phyloP scores from a whole-genome alignment of 331 rosid species.

The Dryas integrifolia region DNA sequence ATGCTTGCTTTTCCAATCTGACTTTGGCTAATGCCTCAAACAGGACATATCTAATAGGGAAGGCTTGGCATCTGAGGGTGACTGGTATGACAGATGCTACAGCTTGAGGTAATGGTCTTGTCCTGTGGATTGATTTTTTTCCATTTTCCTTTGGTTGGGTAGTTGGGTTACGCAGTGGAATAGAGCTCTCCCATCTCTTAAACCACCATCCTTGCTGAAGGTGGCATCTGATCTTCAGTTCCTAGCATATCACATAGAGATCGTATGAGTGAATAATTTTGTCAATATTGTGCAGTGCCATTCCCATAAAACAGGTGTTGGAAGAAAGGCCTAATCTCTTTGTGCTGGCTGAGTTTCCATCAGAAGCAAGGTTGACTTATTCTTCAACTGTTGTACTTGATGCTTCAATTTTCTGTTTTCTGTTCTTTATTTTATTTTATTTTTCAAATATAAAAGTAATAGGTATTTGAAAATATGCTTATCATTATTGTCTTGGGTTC shows the following conservation, averaged over 20 bases:
- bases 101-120: slow-evolving; percentile 53
- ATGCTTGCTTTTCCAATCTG: slow-evolving; percentile 27
- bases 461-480: slow-evolving; percentile 16
- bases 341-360: slow-evolving; percentile 86
- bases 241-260: background rate
- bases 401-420: slow-evolving; percentile 19
- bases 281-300: slow-evolving; percentile 51
- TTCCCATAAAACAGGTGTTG: slow-evolving; percentile 67
- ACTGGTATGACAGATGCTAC: slow-evolving; percentile 86
- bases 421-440: background rate
- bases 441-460: background rate
- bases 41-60: slow-evolving; percentile 98
- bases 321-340: slow-evolving; percentile 74
- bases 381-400: slow-evolving; percentile 19
- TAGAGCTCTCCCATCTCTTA: background rate
- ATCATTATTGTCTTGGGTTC: slow-evolving; percentile 21
- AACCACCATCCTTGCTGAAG: background rate
- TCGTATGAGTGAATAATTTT: slow-evolving; percentile 8
- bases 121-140: background rate
- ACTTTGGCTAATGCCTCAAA: slow-evolving; percentile 33
- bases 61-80: slow-evolving; percentile 91
- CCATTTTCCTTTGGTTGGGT: background rate
- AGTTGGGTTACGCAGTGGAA: background rate
- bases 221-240: background rate
- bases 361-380: slow-evolving; percentile 79